A percentile compares a stretch with the other conserved stretches of the same genome.
These are phyloP conservation scores for Nannizziopsis barbatae DNA, from an alignment of 2,329 filamentous ascomycete species.

Conservation along the genomic window DNA sequence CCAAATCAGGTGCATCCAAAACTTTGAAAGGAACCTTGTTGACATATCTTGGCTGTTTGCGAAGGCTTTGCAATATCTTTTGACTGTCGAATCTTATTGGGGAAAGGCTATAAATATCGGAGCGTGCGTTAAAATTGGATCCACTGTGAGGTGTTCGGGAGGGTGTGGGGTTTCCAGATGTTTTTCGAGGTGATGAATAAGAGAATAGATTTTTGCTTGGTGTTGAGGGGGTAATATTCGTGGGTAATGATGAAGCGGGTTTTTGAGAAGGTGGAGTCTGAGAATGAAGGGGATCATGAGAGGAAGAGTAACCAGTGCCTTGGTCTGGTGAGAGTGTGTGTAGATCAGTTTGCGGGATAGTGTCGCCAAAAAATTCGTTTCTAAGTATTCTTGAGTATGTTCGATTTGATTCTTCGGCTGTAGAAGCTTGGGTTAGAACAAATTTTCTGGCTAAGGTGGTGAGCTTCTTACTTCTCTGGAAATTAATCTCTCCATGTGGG, in stretches of 20 bases:
- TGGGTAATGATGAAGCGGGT: slow-evolving; percentile 52
- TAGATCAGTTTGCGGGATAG: slow-evolving; percentile 69
- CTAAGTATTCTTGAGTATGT: slow-evolving; percentile 82
- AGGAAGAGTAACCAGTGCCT: slow-evolving; percentile 32
- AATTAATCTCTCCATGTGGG: slow-evolving; percentile 82
- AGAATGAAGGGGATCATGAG: slow-evolving; percentile 58
- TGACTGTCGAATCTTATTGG: slow-evolving; percentile 89
- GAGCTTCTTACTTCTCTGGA: slow-evolving; percentile 65
- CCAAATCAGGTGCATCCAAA: slow-evolving; percentile 85
- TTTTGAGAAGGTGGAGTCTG: slow-evolving; percentile 66
- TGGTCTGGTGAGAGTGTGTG: slow-evolving; percentile 52
- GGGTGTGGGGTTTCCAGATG: slow-evolving; percentile 74
- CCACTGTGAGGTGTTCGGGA: slow-evolving; percentile 80
- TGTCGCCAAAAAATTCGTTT: slow-evolving; percentile 82
- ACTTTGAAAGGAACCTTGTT: slow-evolving; percentile 98
- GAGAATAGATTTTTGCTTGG: slow-evolving; percentile 96
- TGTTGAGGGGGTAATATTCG: slow-evolving; percentile 74
- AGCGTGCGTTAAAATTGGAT: slow-evolving; percentile 75
- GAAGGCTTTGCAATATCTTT: slow-evolving; percentile 79
- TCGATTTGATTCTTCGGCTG: slow-evolving; percentile 85
- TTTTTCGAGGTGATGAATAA: slow-evolving; percentile 65
- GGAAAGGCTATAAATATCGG: slow-evolving; percentile 90
- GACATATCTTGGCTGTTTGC: slow-evolving; percentile 77
- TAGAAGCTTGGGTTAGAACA: slow-evolving; percentile 15
- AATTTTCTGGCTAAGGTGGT: slow-evolving; percentile 9